Evolutionary conservation across 2,329 filamentous ascomycete species (phyloP), one percentile per base, ranked within the genome.

Genomic region (Cytospora piceae): DNA sequence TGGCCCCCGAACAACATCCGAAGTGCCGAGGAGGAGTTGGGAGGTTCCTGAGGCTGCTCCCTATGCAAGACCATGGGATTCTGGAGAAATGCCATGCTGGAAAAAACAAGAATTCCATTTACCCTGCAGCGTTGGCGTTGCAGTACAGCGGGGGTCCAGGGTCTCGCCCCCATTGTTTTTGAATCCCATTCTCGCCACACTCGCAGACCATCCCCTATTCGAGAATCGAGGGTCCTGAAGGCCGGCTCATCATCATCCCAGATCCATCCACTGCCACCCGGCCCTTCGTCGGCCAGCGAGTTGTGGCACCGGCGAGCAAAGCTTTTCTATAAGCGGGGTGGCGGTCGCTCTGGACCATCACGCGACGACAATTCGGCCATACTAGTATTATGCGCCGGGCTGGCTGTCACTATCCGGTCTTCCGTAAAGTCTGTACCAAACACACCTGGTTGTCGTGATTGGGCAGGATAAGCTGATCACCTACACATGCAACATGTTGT

Each of bases 11-110:
- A n/a, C 3, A 42, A 42, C 32, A 12, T 4, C 34, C 34, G 34
- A 37, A 37, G 34, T 37, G 34, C 34, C 34, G 34, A 37, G 34
- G 34, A 37, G 34, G 12, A 37, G 34, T 15, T 12, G 6, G 32
- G 32, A 39, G 14, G 2, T 39, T 20, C 37, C n/a, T n/a, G 37
- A 8, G 37, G 37, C n/a, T n/a, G n/a, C n/a, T 20, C 37, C 17
- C 14, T 3, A 39, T 39, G 60, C 37, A 24, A 3, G 14, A 62
- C n/a, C 53, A 63, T 63, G 60, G 60, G 53, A 63, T 51, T 63
- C 29, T 63, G 53, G 56, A 37, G 37, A 63, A 63, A 57, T 63
- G n/a, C 60, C 60, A 63, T 63, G 39, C n/a, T 32, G 20, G 52
- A 22, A 22, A 34, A 62, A 56, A n/a, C 27, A 62, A 57, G 52